Evolutionary conservation across 202 grass and related monocot genomes (phyloP).

Genomic region (Digitaria exilis): DNA sequence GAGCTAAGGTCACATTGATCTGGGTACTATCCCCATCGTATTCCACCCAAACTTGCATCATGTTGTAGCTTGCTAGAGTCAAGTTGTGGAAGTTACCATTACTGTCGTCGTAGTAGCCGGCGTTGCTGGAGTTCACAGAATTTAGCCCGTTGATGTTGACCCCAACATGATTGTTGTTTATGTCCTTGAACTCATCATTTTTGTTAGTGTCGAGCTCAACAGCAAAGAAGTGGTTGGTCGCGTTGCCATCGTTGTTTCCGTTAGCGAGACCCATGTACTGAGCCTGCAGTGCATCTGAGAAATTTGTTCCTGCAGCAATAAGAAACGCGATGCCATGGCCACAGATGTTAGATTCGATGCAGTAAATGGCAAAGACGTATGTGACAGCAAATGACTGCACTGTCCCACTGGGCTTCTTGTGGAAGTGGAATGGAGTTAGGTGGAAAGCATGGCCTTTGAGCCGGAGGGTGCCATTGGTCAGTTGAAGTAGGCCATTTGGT

Average conservation of each 20-base stretch:
- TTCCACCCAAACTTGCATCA: too few relatives aligned
- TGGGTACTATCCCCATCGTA: too few relatives aligned
- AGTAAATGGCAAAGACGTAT: slow-evolving; percentile 18
- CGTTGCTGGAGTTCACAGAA: too few relatives aligned
- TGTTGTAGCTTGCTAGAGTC: too few relatives aligned
- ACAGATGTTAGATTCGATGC: neutral
- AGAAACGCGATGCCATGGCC: neutral
- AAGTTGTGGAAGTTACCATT: too few relatives aligned
- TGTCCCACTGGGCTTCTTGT: neutral
- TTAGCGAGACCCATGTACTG: too few relatives aligned
- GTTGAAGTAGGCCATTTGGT: too few relatives aligned
- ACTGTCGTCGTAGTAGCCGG: too few relatives aligned
- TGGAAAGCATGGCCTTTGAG: slow-evolving; percentile 28
- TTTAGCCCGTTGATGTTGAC: slow-evolving; percentile 31
- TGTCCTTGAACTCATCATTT: slow-evolving; percentile 6
- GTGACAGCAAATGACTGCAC: neutral
- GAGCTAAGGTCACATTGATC: slow-evolving; percentile 39
- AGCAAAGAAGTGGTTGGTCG: neutral
- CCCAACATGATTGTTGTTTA: slow-evolving; percentile 43
- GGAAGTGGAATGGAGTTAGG: slow-evolving; percentile 20
- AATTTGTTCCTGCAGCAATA: neutral
- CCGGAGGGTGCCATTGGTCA: neutral
- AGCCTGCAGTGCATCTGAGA: neutral
- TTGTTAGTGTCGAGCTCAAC: slow-evolving; percentile 41
- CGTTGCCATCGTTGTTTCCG: too few relatives aligned